phyloP scores from a whole-genome alignment of 371 early-diverging fungal species.

The Syncephalastrum racemosum region DNA sequence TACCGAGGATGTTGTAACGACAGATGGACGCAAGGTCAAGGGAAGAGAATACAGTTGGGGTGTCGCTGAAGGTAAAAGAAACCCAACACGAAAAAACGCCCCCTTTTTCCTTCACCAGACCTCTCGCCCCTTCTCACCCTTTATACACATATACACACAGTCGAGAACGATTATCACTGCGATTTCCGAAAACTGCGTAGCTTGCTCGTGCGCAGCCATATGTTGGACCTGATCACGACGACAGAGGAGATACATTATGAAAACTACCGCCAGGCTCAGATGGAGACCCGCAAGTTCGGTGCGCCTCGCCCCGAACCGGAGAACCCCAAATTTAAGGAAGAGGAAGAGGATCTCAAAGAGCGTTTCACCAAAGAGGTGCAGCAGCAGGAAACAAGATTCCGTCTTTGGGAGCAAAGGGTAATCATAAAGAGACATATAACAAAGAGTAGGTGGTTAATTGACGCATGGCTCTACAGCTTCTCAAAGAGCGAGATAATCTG shows the following conservation, averaged over 20 bases:
- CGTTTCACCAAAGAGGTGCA: constrained; percentile 94
- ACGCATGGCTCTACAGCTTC: constrained; percentile 62
- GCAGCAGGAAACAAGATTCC: constrained; percentile 88
- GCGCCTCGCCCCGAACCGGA: constrained; percentile 51
- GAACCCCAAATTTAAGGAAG: constrained; percentile 92
- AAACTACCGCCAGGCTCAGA: constrained; percentile 74
- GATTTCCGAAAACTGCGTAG: constrained; percentile 93
- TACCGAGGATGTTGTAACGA: constrained; percentile 70
- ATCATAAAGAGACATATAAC: not conserved
- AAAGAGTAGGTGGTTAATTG: not conserved
- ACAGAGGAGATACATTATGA: constrained; percentile 93
- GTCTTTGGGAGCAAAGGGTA: constrained; percentile 94
- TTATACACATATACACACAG: constrained; percentile 15
- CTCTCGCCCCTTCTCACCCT: too few species aligned
- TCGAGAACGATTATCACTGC: constrained; percentile 86
- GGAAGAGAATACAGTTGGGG: constrained; percentile 95
- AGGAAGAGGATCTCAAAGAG: constrained; percentile 87
- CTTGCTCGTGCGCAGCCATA: constrained; percentile 87
- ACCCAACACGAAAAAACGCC: too few species aligned
- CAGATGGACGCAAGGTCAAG: constrained; percentile 72
- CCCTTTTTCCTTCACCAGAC: too few species aligned
- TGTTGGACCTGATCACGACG: constrained; percentile 85
- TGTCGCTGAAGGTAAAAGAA: constrained; percentile 58
- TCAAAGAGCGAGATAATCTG: constrained; percentile 93
- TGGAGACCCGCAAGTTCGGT: constrained; percentile 81